phyloP scores from a whole-genome alignment of 495 filamentous ascomycete genomes.

The Neurospora sp. region DNA sequence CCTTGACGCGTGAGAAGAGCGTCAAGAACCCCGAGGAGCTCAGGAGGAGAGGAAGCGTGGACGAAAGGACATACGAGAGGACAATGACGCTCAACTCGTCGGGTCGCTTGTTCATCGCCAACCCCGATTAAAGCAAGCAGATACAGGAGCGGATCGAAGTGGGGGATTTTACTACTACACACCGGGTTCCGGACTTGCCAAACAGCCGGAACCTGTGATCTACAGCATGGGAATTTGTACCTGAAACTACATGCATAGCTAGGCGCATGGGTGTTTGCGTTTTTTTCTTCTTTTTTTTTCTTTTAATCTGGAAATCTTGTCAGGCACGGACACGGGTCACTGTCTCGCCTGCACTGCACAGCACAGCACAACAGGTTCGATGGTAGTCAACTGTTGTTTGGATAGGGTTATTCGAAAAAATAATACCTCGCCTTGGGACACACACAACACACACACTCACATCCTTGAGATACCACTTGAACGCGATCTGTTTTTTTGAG shows the following conservation, averaged over 20 bases:
- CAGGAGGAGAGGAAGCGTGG: conserved; percentile 79
- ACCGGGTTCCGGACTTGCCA: not conserved
- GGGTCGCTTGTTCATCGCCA: conserved; percentile 83
- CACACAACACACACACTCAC: not conserved
- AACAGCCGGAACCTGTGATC: not conserved
- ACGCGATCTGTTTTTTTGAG: not conserved
- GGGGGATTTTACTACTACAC: not conserved
- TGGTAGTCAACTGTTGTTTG: not conserved
- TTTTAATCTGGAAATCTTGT: not conserved
- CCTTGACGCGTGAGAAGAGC: conserved; percentile 51
- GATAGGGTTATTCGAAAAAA: not conserved
- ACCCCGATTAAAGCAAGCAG: conserved; percentile 57
- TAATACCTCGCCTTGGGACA: not conserved
- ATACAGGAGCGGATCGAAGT: not conserved
- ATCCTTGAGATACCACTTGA: not conserved
- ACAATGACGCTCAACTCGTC: conserved; percentile 65
- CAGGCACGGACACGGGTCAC: not conserved
- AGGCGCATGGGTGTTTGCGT: not conserved
- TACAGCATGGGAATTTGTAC: not conserved
- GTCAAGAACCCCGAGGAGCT: conserved; percentile 66
- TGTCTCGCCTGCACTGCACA: not conserved
- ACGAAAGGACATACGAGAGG: conserved; percentile 87
- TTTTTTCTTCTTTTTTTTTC: not conserved
- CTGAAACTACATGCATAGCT: not conserved
- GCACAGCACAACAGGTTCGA: not conserved